Evolutionary conservation across 2,329 filamentous ascomycete species (phyloP).

Genomic region (Trichoderma simmonsii): DNA sequence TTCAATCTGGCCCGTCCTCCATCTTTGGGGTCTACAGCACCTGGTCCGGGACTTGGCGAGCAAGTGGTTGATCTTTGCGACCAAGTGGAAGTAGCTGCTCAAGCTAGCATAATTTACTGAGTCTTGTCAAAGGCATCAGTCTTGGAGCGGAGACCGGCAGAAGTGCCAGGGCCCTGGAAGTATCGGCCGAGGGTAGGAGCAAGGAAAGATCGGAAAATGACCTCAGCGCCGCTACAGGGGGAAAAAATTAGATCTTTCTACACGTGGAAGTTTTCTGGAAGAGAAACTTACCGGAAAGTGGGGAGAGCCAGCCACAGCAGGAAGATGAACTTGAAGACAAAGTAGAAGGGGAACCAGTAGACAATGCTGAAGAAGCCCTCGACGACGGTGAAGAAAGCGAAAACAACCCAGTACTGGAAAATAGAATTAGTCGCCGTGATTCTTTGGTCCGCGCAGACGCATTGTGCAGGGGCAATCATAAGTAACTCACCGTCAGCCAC

Average conservation of each 20-base stretch:
- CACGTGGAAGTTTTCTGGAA: neutral
- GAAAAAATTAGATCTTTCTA: neutral
- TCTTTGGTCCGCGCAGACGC: neutral
- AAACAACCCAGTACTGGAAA: constrained; percentile 79
- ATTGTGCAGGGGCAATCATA: neutral
- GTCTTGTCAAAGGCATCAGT: constrained; percentile 72
- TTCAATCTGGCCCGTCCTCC: constrained; percentile 19
- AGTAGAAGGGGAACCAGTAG: constrained; percentile 99
- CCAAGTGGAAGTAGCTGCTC: constrained; percentile 26
- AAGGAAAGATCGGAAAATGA: constrained; percentile 95
- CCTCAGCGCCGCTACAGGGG: constrained; percentile 74
- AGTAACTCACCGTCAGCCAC: constrained; percentile 64
- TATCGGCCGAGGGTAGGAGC: constrained; percentile 89
- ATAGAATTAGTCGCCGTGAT: constrained; percentile 33
- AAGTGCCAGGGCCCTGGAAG: constrained; percentile 70
- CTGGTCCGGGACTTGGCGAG: constrained; percentile 23
- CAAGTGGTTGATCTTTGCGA: constrained; percentile 24
- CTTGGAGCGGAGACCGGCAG: constrained; percentile 84
- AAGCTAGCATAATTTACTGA: constrained; percentile 47
- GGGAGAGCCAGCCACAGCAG: constrained; percentile 97
- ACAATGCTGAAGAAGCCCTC: constrained; percentile 82
- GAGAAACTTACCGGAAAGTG: constrained; percentile 72
- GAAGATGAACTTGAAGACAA: constrained; percentile 98
- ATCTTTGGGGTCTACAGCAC: constrained; percentile 22
- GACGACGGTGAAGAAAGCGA: constrained; percentile 75